These are phyloP conservation scores for Phytophthora vignae DNA, from an alignment of 352 stramenopile species.

Conservation along the genomic window DNA sequence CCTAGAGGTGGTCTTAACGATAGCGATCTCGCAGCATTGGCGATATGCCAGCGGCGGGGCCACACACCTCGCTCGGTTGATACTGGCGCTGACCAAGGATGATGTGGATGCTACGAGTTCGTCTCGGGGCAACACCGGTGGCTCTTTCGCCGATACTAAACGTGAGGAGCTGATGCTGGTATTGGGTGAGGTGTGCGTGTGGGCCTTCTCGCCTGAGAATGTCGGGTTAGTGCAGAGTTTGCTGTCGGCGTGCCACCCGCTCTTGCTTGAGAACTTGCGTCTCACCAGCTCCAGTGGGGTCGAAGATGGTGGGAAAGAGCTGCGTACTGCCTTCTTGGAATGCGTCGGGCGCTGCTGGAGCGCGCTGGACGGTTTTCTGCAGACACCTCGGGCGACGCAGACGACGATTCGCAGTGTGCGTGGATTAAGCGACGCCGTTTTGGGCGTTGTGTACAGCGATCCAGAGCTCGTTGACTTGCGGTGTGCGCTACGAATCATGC, in stretches of 20 bases:
- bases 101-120: background rate
- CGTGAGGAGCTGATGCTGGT: constrained; percentile 40
- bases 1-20: constrained; percentile 23
- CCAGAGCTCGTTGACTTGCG: constrained; percentile 20
- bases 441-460: constrained; percentile 29
- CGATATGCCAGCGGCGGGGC: constrained; percentile 12
- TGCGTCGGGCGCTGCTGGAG: constrained; percentile 26
- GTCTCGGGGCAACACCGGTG: background rate
- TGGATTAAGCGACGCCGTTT: constrained; percentile 28
- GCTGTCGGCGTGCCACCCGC: constrained; percentile 21
- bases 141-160: background rate
- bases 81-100: constrained; percentile 15
- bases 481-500: constrained; percentile 16
- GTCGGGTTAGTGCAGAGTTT: constrained; percentile 35
- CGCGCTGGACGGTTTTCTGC: constrained; percentile 21
- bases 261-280: constrained; percentile 33
- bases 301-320: constrained; percentile 26
- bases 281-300: background rate
- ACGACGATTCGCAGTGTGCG: constrained; percentile 22
- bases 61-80: constrained; percentile 25
- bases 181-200: constrained; percentile 42
- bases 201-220: constrained; percentile 34
- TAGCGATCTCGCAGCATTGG: constrained; percentile 35
- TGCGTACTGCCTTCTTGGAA: constrained; percentile 21
- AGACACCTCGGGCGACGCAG: constrained; percentile 16